These are phyloP conservation scores for Rhodamnia rubescens DNA, from an alignment of 345 rosid genomes.

Conservation along the genomic window DNA sequence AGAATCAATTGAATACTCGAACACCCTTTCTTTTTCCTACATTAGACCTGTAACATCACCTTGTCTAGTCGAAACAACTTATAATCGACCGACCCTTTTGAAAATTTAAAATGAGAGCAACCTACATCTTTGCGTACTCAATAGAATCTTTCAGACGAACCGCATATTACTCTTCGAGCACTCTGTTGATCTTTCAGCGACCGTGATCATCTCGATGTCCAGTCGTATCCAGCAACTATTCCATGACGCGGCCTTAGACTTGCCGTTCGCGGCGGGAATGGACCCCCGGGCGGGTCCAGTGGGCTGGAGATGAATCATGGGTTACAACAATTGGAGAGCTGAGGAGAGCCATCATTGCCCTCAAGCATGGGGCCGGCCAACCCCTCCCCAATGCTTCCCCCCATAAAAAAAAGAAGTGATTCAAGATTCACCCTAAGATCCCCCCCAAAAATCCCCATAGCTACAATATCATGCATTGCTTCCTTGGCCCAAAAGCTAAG, in stretches of 20 bases:
- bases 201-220: not conserved
- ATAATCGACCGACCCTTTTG: not conserved
- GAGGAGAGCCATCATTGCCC: not conserved
- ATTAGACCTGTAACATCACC: too few species aligned
- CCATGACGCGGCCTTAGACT: not conserved
- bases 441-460: not conserved
- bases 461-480: not conserved
- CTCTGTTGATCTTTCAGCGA: not conserved
- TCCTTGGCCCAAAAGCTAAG: not conserved
- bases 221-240: not conserved
- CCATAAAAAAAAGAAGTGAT: not conserved
- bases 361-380: not conserved
- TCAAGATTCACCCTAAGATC: not conserved
- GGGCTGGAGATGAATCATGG: not conserved
- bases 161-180: not conserved
- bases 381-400: not conserved
- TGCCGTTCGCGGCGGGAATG: not conserved
- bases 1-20: too few species aligned
- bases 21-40: too few species aligned
- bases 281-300: not conserved
- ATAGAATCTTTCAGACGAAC: not conserved
- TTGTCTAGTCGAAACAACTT: too few species aligned
- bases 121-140: not conserved
- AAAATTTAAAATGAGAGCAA: not conserved
- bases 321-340: not conserved